Evolutionary conservation across 495 filamentous ascomycete genomes (phyloP), one percentile per base, ranked within the genome.

Genomic region (Umbilicaria muhlenbergii): DNA sequence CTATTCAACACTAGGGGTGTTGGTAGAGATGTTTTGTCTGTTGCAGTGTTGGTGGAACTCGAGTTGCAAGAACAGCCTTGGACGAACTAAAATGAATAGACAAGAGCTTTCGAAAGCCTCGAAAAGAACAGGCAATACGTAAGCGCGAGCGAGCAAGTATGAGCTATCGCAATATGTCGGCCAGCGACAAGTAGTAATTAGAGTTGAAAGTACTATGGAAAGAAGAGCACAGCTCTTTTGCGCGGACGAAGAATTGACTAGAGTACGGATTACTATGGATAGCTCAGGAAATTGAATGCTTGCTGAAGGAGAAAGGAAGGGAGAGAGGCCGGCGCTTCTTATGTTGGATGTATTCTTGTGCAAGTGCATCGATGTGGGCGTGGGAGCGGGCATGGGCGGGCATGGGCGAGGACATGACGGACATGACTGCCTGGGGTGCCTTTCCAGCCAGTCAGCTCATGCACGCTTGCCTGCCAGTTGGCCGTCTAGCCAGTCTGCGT

Each of bases 271-370:
- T 49, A 57, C 52, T 57, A 57, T 46, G 51, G 54, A 57, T 57
- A 81, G 71, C 70, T 79, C 71, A 67, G 68, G 65, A 64, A 62
- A 73, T 75, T 77, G 76, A 76, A 65, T 69, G 70, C 80, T 83
- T 83, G 81, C 80, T 78, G 74, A 68, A 72, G 78, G 79, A 68
- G 52, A 58, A 73, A 78, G 58, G 64, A 58, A 59, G 52, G 54
- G 51, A 56, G 51, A 51, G 46, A 60, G 60, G 52, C 47, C 45
- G 50, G 50, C 50, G 50, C 46, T 49, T 52, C 42, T 43, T 45
- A 49, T 49, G 44, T 46, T 46, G 39, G 24, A 28, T 7, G 24
- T 28, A 28, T 28, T 28, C 24, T 28, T 28, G 24, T 6, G 24
- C 24, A 6, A 28, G 24, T 3, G 24, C 24, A 28, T 3, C 5